A percentile compares a stretch with the other conserved stretches of the same genome.
phyloP scores from a whole-genome alignment of 106 monocot species.

The Platanthera zijinensis region DNA sequence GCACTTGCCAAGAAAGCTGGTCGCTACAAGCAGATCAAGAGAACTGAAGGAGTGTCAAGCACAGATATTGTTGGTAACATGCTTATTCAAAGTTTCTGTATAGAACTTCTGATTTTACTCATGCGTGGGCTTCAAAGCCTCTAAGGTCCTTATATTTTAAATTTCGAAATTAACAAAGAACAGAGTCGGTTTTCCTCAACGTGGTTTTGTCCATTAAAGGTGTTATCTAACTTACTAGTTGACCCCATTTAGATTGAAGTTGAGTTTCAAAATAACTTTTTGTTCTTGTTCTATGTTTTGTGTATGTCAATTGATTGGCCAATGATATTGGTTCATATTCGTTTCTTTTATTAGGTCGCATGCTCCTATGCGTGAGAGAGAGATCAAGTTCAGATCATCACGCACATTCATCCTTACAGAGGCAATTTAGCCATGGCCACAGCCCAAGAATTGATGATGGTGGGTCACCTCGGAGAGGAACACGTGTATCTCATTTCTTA shows the following conservation, averaged over 20 bases:
- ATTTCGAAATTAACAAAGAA: background rate
- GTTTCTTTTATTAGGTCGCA: slow-evolving; percentile 54
- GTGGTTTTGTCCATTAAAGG: background rate
- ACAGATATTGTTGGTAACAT: slow-evolving; percentile 58
- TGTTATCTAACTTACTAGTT: background rate
- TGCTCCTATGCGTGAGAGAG: slow-evolving; percentile 90
- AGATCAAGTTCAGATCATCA: slow-evolving; percentile 66
- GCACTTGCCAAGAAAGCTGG: slow-evolving; percentile 93
- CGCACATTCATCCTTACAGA: slow-evolving; percentile 74
- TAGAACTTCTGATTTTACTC: slow-evolving; percentile 1
- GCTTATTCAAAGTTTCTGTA: background rate
- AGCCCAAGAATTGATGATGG: slow-evolving; percentile 65
- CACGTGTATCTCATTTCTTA: slow-evolving; percentile 84
- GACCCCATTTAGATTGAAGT: background rate
- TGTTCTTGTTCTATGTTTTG: background rate
- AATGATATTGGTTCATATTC: background rate
- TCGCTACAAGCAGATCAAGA: slow-evolving; percentile 71
- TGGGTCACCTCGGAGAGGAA: slow-evolving; percentile 57
- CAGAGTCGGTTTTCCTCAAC: background rate
- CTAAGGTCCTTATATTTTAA: background rate
- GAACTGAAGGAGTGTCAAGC: slow-evolving; percentile 88
- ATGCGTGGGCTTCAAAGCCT: background rate
- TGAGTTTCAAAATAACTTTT: background rate
- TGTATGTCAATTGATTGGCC: background rate
- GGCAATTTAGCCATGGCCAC: slow-evolving; percentile 94